phyloP scores from a whole-genome alignment of 805 yeast species.

The Myxozyma vanderwaltii region DNA sequence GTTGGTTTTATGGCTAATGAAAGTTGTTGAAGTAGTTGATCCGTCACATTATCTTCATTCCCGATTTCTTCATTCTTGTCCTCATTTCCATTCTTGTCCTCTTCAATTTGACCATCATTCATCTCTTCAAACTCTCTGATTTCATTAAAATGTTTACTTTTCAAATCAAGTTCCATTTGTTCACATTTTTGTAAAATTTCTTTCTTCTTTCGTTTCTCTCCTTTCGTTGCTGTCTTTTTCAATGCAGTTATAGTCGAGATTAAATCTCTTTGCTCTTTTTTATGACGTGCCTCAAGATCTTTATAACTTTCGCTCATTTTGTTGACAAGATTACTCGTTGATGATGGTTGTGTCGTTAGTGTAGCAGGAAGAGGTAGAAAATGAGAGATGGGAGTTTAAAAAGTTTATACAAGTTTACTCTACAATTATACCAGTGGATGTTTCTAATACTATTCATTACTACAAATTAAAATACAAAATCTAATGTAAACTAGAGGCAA shows the following conservation, averaged over 20 bases:
- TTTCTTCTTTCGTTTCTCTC: conserved; percentile 64
- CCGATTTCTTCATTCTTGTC: conserved; percentile 14
- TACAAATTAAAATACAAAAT: background rate
- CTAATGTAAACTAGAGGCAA: background rate
- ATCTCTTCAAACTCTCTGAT: conserved; percentile 34
- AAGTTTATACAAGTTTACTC: too few species aligned
- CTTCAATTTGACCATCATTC: conserved; percentile 3
- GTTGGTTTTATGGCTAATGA: conserved; percentile 42
- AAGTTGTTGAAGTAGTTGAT: conserved; percentile 60
- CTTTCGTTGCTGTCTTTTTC: conserved; percentile 81
- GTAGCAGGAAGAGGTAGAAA: background rate
- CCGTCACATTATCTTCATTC: conserved; percentile 42
- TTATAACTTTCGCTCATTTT: conserved; percentile 52
- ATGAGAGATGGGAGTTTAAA: background rate
- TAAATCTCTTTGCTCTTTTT: conserved; percentile 68
- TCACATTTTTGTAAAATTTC: conserved; percentile 62
- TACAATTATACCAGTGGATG: too few species aligned
- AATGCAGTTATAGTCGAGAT: conserved; percentile 68
- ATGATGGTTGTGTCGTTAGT: too few species aligned
- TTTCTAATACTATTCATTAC: background rate
- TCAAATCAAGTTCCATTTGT: conserved; percentile 59
- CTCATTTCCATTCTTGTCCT: conserved; percentile 23
- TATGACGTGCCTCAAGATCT: conserved; percentile 60
- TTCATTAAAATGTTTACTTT: conserved; percentile 58
- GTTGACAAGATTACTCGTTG: too few species aligned